These are phyloP conservation scores for Metschnikowia drakensbergensis DNA, from an alignment of 805 yeast genomes.

Conservation along the genomic window DNA sequence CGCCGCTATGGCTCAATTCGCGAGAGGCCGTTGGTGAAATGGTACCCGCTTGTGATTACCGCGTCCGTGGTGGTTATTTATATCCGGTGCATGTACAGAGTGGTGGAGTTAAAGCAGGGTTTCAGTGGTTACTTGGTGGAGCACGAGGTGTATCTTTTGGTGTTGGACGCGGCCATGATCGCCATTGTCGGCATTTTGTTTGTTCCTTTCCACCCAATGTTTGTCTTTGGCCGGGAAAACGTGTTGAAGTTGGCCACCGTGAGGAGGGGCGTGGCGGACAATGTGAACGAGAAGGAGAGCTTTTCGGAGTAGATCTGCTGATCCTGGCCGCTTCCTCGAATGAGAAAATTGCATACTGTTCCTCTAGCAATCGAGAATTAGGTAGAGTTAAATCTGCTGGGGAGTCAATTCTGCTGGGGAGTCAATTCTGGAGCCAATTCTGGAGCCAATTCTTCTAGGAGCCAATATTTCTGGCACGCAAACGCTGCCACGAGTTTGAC, in stretches of 20 bases:
- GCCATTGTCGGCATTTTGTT: constrained; percentile 33
- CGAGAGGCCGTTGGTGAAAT: constrained; percentile 22
- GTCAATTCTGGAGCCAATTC: no score
- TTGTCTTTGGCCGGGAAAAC: constrained; percentile 29
- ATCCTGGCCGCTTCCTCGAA: background rate
- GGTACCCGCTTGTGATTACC: constrained; percentile 34
- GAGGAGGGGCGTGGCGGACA: background rate
- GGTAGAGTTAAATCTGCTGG: no score
- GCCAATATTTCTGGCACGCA: no score
- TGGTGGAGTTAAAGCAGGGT: constrained; percentile 40
- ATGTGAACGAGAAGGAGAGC: background rate
- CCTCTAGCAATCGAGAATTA: no score
- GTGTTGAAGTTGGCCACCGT: constrained; percentile 11
- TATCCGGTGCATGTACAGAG: constrained; percentile 37
- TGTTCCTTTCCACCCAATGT: constrained; percentile 39
- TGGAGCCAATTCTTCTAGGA: no score
- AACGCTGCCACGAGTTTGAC: no score
- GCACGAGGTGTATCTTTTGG: constrained; percentile 36
- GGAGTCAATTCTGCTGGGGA: no score
- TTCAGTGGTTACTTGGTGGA: constrained; percentile 33
- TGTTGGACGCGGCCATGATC: constrained; percentile 38
- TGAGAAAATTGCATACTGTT: no score
- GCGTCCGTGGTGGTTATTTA: constrained; percentile 32
- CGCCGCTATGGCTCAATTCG: constrained; percentile 26
- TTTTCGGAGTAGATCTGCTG: background rate